phyloP scores from a whole-genome alignment of 129 eudicot species.

The Helianthus tuberosus region DNA sequence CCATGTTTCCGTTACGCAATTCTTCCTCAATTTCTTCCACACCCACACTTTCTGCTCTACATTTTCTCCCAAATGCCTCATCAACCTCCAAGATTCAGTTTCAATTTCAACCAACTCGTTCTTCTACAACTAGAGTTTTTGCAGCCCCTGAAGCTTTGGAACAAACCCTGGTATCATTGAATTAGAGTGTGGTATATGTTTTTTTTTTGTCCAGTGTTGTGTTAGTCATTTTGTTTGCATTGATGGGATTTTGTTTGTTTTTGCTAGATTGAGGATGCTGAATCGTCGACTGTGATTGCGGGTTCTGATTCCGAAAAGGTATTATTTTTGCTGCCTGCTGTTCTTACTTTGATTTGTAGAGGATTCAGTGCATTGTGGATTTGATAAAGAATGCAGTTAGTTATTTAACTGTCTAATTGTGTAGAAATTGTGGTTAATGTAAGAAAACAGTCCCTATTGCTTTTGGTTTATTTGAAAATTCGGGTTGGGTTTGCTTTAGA shows the following conservation, averaged over 20 bases:
- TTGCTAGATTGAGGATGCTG: slow-evolving; percentile 23
- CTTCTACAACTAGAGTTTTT: slow-evolving; percentile 35
- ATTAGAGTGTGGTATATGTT: neutral
- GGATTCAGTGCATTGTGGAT: slow-evolving; percentile 5
- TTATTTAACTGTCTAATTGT: slow-evolving; percentile 3
- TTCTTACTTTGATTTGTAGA: neutral
- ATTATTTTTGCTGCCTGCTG: neutral
- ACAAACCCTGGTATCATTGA: slow-evolving; percentile 30
- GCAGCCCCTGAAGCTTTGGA: slow-evolving; percentile 66
- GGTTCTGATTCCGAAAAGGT: slow-evolving; percentile 39
- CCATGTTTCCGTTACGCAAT: slow-evolving; percentile 51
- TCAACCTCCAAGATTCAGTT: slow-evolving; percentile 26
- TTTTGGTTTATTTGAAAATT: neutral
- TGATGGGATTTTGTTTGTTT: slow-evolving; percentile 8
- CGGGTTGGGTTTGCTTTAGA: neutral
- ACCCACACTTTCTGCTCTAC: slow-evolving; percentile 40
- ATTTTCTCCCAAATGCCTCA: slow-evolving; percentile 33
- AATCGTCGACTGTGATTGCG: slow-evolving; percentile 25
- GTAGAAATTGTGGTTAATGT: slow-evolving; percentile 5
- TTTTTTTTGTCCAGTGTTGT: slow-evolving; percentile 1
- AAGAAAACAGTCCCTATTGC: neutral
- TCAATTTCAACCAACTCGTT: slow-evolving; percentile 26
- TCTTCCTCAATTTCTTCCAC: slow-evolving; percentile 51
- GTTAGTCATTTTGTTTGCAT: neutral
- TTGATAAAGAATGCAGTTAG: slow-evolving; percentile 3